These are phyloP conservation scores for Tricholoma matsutake DNA, from an alignment of 768 basidiomycete species.

Conservation along the genomic window DNA sequence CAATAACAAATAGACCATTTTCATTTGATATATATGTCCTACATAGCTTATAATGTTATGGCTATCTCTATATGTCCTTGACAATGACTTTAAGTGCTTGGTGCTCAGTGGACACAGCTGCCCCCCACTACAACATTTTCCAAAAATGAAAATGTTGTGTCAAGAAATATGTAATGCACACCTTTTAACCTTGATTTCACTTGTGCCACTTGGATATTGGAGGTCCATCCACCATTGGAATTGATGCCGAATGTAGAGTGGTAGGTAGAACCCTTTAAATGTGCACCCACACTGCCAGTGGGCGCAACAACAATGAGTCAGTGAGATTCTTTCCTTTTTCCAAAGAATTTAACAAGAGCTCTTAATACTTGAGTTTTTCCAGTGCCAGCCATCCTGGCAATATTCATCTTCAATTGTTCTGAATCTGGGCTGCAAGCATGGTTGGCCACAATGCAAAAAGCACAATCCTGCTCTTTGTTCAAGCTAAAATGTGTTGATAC, in stretches of 20 bases:
- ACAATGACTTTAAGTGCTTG: too few species aligned
- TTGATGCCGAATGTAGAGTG: constrained; percentile 28
- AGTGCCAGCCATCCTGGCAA: constrained; percentile 30
- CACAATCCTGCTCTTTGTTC: constrained; percentile 31
- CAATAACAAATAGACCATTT: too few species aligned
- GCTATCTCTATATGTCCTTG: too few species aligned
- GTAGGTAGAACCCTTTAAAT: constrained; percentile 33
- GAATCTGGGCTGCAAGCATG: constrained; percentile 12
- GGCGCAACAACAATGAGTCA: constrained; percentile 26
- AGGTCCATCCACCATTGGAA: not conserved
- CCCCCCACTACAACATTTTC: too few species aligned
- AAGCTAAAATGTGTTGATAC: constrained; percentile 12
- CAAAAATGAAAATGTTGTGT: too few species aligned
- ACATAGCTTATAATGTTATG: too few species aligned
- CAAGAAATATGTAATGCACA: constrained; percentile 39
- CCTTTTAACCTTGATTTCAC: constrained; percentile 17
- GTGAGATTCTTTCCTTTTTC: constrained; percentile 16
- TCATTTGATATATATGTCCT: too few species aligned
- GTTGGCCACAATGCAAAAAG: constrained; percentile 25
- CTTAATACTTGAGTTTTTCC: constrained; percentile 28
- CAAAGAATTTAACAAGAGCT: constrained; percentile 21
- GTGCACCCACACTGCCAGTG: constrained; percentile 30
- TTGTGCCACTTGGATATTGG: constrained; percentile 1
- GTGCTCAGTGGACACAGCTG: too few species aligned
- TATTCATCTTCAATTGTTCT: constrained; percentile 26